Evolutionary conservation across 2,329 filamentous ascomycete species (phyloP), one percentile per base, ranked within the genome.

Genomic region (Alternaria sp.): DNA sequence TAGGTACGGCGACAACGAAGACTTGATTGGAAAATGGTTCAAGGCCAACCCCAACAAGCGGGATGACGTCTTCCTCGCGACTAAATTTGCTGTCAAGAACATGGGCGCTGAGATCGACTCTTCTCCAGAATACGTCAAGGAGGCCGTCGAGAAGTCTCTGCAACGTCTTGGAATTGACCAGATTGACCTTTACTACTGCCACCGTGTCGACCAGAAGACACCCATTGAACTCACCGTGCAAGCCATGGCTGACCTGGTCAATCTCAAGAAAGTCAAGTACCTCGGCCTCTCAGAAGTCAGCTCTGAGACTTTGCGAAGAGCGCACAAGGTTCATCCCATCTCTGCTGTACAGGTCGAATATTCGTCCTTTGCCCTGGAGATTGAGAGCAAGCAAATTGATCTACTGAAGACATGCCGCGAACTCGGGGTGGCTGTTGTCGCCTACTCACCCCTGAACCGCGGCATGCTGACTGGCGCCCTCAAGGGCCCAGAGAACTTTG

Each of bases 231-330:
- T 78, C 66, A 86, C 83, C 0, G 75, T 86, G 3, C 69, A 79
- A 42, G 82, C 77, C 13, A 77, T 86, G 78, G 81, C 59, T 3
- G 78, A 91, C 69, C 70, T 91, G 31, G 83, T 85, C 1, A 77
- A 83, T 87, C 68, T 69, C 48, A 83, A 83, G 31, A 86, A 86
- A 60, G 80, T 85, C 59, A 74, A 72, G 52, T 72, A 73, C 37
- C 44, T 85, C 2, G 83, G 83, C 3, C 72, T 85, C 2, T 81
- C 75, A 13, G 82, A 82, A 51, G 74, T 79, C 39, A 79, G 77
- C 9, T 72, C 81, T 1, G 67, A 69, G 0, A 82, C 82, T 0
- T 70, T 85, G 2, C 81, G 83, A 3, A 82, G 83, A 9, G 84
- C 84, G 0, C 67, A 78, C 63, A 68, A 76, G 4, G 75, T 85